These are phyloP conservation scores for Phytophthora citricola DNA, from an alignment of 352 stramenopile genomes.

Conservation along the genomic window DNA sequence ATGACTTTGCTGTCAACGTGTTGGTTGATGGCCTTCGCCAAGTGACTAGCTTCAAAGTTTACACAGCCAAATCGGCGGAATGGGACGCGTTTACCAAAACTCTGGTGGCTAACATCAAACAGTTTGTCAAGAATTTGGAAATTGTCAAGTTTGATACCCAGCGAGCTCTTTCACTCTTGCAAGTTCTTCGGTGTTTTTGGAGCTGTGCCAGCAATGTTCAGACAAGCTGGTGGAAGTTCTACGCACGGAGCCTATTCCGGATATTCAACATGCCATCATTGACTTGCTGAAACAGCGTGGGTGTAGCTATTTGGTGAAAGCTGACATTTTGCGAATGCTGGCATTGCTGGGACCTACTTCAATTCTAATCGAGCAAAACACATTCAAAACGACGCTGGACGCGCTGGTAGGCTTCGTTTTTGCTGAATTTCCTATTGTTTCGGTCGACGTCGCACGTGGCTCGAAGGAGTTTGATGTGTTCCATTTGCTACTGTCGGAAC, in stretches of 20 bases:
- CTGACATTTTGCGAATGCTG: constrained; percentile 57
- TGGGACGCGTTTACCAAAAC: constrained; percentile 61
- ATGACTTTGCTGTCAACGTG: constrained; percentile 40
- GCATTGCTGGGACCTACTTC: constrained; percentile 36
- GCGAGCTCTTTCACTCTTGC: constrained; percentile 46
- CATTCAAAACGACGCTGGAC: constrained; percentile 32
- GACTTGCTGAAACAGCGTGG: constrained; percentile 44
- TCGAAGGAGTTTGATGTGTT: constrained; percentile 79
- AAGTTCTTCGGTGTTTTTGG: constrained; percentile 49
- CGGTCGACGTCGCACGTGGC: constrained; percentile 63
- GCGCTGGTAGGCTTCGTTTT: constrained; percentile 61
- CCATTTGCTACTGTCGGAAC: constrained; percentile 52
- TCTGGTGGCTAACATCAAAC: constrained; percentile 48
- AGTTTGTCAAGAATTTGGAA: constrained; percentile 46
- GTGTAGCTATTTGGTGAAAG: constrained; percentile 67
- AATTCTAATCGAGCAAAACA: constrained; percentile 9
- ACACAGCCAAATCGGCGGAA: constrained; percentile 37
- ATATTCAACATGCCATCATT: constrained; percentile 47
- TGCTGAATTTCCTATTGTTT: constrained; percentile 80
- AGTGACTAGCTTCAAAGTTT: constrained; percentile 47
- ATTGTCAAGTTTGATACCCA: constrained; percentile 35
- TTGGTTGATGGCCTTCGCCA: constrained; percentile 47
- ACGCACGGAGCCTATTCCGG: constrained; percentile 41
- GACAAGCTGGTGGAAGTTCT: constrained; percentile 33
- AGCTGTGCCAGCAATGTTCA: constrained; percentile 50